phyloP scores from a whole-genome alignment of 192 early-diverging fungal genomes.

The Coemansia sp. region DNA sequence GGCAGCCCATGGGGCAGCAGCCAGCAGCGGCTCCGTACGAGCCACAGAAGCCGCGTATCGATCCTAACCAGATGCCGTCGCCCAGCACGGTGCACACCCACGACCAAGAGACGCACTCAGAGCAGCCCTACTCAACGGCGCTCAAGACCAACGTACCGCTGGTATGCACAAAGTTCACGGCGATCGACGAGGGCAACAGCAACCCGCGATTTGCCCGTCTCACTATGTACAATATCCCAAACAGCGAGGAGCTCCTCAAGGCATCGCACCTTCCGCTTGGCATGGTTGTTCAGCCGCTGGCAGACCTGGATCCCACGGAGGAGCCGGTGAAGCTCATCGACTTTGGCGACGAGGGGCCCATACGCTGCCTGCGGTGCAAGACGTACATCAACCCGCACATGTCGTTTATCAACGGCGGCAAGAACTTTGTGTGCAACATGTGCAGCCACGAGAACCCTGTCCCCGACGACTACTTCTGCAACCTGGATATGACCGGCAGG shows the following conservation, averaged over 20 bases:
- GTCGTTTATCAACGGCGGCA: conserved; percentile 85
- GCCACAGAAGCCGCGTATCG: conserved; percentile 68
- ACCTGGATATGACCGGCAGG: conserved; percentile 89
- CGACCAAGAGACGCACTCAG: conserved; percentile 73
- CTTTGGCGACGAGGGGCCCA: conserved; percentile 82
- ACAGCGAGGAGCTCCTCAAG: conserved; percentile 76
- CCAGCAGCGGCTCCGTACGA: conserved; percentile 28
- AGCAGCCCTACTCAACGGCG: conserved; percentile 71
- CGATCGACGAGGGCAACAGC: conserved; percentile 90
- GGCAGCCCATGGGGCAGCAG: conserved; percentile 42
- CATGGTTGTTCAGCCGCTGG: conserved; percentile 89
- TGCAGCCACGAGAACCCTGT: conserved; percentile 85
- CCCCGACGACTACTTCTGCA: conserved; percentile 87
- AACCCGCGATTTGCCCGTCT: conserved; percentile 90
- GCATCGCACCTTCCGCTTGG: conserved; percentile 82
- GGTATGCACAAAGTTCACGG: conserved; percentile 74
- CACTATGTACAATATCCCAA: conserved; percentile 85
- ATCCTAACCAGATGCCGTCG: conserved; percentile 93
- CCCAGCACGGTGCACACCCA: conserved; percentile 80
- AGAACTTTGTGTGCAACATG: conserved; percentile 91
- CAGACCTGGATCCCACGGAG: conserved; percentile 76
- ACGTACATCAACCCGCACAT: conserved; percentile 94
- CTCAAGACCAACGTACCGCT: conserved; percentile 73
- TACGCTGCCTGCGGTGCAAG: conserved; percentile 88
- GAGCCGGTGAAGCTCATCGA: conserved; percentile 78